These are phyloP conservation scores for Backusella luteola DNA, from an alignment of 192 early-diverging fungal genomes.

Conservation along the genomic window DNA sequence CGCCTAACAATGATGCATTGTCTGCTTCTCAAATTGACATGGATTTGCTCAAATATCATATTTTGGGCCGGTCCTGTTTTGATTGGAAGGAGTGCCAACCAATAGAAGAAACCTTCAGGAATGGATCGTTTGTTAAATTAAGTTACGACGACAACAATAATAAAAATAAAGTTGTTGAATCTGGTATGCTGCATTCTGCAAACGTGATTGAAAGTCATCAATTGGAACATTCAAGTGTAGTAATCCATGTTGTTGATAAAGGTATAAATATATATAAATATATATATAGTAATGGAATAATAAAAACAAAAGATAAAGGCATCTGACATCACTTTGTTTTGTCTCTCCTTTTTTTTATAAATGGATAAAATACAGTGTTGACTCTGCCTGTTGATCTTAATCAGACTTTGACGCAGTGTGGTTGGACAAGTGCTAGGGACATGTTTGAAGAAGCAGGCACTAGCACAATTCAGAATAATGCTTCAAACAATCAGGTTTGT, in stretches of 20 bases:
- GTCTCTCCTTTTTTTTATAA: background rate
- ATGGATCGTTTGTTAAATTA: background rate
- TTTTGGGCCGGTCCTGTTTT: background rate
- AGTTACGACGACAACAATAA: background rate
- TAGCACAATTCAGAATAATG: constrained; percentile 3
- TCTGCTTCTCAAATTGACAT: background rate
- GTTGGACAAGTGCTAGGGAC: constrained; percentile 1
- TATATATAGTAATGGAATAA: background rate
- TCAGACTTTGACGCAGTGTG: background rate
- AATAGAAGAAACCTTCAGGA: background rate
- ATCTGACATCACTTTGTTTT: background rate
- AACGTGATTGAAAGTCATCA: background rate
- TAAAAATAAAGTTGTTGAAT: background rate
- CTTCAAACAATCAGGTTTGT: constrained; percentile 1
- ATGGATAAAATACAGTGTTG: background rate
- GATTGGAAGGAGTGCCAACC: background rate
- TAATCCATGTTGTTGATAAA: background rate
- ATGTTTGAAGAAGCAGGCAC: background rate
- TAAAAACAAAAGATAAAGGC: background rate
- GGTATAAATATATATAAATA: background rate
- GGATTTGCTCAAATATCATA: background rate
- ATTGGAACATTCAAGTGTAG: background rate
- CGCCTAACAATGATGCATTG: background rate
- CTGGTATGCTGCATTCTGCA: background rate
- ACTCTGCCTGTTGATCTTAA: background rate